phyloP scores from a whole-genome alignment of 1,139 yeast species.

The Arxiozyma bovina region DNA sequence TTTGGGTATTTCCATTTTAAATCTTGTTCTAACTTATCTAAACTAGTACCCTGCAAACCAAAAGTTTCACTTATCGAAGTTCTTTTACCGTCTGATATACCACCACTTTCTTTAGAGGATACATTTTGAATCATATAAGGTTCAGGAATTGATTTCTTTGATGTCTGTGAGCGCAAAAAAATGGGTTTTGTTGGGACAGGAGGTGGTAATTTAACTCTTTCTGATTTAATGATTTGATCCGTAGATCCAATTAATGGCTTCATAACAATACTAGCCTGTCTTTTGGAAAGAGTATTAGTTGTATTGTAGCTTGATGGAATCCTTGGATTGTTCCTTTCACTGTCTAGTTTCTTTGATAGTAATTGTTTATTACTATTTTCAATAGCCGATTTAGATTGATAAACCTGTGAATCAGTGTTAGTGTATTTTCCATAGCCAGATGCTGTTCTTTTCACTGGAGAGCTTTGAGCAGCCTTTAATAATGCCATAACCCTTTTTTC shows the following conservation, averaged over 20 bases:
- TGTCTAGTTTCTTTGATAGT: neutral
- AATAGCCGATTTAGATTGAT: neutral
- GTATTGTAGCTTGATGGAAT: neutral
- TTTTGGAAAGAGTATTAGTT: neutral
- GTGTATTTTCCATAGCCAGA: slow-evolving; percentile 54
- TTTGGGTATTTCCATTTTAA: slow-evolving; percentile 19
- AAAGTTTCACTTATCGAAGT: neutral
- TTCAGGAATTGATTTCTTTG: slow-evolving; percentile 2
- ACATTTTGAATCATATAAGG: neutral
- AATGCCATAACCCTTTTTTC: slow-evolving; percentile 50
- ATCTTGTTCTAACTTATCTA: slow-evolving; percentile 16
- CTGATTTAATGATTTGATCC: neutral
- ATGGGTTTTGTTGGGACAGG: slow-evolving; percentile 15
- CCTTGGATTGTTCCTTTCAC: neutral
- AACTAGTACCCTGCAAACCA: slow-evolving; percentile 4
- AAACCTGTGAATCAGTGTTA: slow-evolving; percentile 19
- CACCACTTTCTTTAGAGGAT: neutral
- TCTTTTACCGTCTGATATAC: neutral
- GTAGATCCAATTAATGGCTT: slow-evolving; percentile 7
- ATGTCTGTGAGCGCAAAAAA: slow-evolving; percentile 10
- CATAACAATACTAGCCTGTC: slow-evolving; percentile 10
- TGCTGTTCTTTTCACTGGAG: slow-evolving; percentile 41
- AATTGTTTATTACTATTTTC: neutral
- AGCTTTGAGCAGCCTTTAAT: slow-evolving; percentile 34
- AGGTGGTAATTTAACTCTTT: slow-evolving; percentile 3